Evolutionary conservation across 1,284 basidiomycete genomes (phyloP), one percentile per base, ranked within the genome.

Genomic region (Cystobasidium pallidum): DNA sequence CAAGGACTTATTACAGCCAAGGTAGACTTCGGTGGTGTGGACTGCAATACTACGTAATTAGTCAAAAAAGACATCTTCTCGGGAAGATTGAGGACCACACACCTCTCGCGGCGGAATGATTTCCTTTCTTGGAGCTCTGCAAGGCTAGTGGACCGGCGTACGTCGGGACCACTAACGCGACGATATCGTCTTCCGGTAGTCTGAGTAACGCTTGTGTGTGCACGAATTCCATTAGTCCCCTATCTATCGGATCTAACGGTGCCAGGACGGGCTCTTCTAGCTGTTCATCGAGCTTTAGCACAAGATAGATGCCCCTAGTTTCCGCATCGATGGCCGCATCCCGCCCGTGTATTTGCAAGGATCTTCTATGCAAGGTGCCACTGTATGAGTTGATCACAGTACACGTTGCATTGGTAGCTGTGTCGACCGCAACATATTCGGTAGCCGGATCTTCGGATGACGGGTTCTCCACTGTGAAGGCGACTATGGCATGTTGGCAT

Each of bases 1-100:
- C 30, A 74, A 3, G 17, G 36, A 11, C 13, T 21, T 4, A n/a
- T 17, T 21, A 6, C 2, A 10, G 11, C 19, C 32, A 2, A 74
- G 41, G 11, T 26, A 15, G 17, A 58, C 59, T 45, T 70, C 67
- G 1, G 67, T 65, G 4, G 41, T 58, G 34, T 11, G 34, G 30
- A 66, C 62, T 74, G 43, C 11, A 45, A 32, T 24, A 41, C 15
- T 41, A 61, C 19, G 15, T n/a, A n/a, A 32, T 43, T n/a, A 66
- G 17, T 52, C 11, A 45, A 24, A 17, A 13, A n/a, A 13, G 11
- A 36, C 4, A 39, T 39, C 6, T 39, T 39, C 13, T 21, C 19
- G 17, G 1, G 24, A 28, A 34, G 1, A 21, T 26, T 15, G 8
- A 6, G 6, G 26, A 15, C 34, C 7, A 30, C 47, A 34, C 43